Evolutionary conservation across 345 rosid species (phyloP), one percentile per base, ranked within the genome.

Genomic region (Atalantia buxifolia): DNA sequence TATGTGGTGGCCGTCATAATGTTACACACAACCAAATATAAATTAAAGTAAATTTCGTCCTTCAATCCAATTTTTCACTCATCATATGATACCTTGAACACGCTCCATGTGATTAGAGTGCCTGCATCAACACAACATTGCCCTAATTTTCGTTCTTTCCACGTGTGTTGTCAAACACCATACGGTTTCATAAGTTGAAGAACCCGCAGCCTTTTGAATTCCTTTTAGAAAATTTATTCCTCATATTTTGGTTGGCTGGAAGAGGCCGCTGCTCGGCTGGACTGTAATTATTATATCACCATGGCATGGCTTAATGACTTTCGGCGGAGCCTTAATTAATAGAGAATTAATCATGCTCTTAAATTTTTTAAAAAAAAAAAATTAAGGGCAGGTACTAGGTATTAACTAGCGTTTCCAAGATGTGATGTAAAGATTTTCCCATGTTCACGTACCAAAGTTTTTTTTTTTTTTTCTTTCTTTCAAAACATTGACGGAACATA

Each of bases 321-420:
- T 84, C 87, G 85, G 89, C 83, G 78, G 69, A 22, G 50, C 31
- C 45, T 74, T 33, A 74, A 30, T 67, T 59, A 74, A 77, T 50
- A 67, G 57, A 36, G 6, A n/a, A 28, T 48, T 83, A 60, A 81
- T 65, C 53, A 83, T 68, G 28, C 30, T 73, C 48, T 45, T 45
- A 42, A 0, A 0, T 31, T 31, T 31, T 33, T 0, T 12, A 16
- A 35, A 66, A 3, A 9, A 21, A 45, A 27, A 25, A n/a, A 42
- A 48, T 62, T 45, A 56, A 77, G 69, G 84, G 69, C 79, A 14
- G 71, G 30, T 57, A n/a, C n/a, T n/a, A n/a, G n/a, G n/a, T n/a
- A n/a, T n/a, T n/a, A 7, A 21, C 50, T 14, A 25, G 33, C 27
- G 69, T 60, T 74, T 65, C 9, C 14, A 30, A 48, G 69, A 24